Conservation (phyloP, 208 protist species). For the Leishmania amazonensis region DNA sequence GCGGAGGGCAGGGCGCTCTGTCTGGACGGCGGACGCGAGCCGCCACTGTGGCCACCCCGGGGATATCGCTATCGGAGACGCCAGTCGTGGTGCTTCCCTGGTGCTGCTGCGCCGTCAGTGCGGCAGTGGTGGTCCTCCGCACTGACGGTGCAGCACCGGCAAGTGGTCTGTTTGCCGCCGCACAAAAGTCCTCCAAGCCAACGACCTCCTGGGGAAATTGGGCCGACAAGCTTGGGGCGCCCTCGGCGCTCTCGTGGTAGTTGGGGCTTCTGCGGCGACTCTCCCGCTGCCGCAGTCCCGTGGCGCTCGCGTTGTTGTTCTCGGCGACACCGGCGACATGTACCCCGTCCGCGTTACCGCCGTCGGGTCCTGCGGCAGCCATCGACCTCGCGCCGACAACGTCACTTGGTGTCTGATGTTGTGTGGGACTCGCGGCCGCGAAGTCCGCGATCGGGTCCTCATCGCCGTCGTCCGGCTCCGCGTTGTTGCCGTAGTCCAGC, state of each 20-base stretch:
- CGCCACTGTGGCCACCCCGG: background rate
- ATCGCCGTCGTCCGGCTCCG: constrained; percentile 7
- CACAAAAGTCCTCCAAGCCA: too few species aligned
- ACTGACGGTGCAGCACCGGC: too few species aligned
- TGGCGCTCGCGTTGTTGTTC: constrained; percentile 2
- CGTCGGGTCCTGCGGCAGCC: background rate
- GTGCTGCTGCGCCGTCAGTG: background rate
- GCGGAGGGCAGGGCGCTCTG: background rate
- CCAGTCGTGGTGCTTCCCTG: background rate
- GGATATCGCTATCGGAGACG: background rate
- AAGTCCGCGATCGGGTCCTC: background rate
- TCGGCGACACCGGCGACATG: background rate
- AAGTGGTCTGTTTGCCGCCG: too few species aligned
- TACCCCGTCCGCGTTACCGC: background rate
- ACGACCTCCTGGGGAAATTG: too few species aligned
- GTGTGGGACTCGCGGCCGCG: background rate
- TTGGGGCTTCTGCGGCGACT: background rate
- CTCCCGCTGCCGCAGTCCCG: background rate
- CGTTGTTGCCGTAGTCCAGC: constrained; percentile 24
- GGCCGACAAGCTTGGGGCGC: background rate
- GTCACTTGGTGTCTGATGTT: background rate
- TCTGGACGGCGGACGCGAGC: background rate
- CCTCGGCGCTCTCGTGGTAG: background rate
- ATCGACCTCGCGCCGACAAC: background rate
- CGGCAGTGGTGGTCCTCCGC: too few species aligned